phyloP scores from a whole-genome alignment of 148 eudicot species.

The Silene uniflora region DNA sequence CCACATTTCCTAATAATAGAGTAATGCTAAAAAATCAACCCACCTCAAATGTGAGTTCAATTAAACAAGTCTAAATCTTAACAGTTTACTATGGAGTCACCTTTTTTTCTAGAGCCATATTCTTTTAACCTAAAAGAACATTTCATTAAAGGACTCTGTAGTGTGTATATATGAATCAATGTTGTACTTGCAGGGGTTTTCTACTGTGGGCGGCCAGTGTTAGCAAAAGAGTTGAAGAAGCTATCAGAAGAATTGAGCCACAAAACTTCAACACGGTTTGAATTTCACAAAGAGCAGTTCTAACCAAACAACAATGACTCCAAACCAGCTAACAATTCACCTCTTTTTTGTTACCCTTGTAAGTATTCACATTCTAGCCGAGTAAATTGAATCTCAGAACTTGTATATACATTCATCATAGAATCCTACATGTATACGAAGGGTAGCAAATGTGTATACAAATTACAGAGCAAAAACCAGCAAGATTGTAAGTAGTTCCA shows the following conservation, averaged over 20 bases:
- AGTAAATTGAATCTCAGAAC: conserved; percentile 11
- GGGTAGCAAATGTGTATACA: background rate
- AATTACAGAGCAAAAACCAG: background rate
- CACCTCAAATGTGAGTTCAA: no score
- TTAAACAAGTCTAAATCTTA: no score
- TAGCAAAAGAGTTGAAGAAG: conserved; percentile 80
- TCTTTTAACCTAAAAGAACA: no score
- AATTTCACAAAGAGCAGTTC: conserved; percentile 88
- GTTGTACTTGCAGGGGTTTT: conserved; percentile 66
- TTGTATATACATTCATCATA: conserved; percentile 10
- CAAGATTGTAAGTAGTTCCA: no score
- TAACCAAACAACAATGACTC: conserved; percentile 24
- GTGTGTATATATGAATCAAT: background rate
- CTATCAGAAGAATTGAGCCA: conserved; percentile 59
- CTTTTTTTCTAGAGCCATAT: no score
- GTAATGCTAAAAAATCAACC: no score
- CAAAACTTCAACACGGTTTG: conserved; percentile 77
- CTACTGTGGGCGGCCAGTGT: conserved; percentile 73
- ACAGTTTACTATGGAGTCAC: no score
- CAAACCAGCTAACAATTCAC: conserved; percentile 17
- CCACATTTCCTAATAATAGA: no score
- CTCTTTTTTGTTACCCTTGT: conserved; percentile 17
- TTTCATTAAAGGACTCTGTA: no score
- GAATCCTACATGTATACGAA: conserved; percentile 12
- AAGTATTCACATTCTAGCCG: conserved; percentile 22